Evolutionary conservation across 1,139 yeast species (phyloP).

Genomic region (Candida pseudoviswanathii): DNA sequence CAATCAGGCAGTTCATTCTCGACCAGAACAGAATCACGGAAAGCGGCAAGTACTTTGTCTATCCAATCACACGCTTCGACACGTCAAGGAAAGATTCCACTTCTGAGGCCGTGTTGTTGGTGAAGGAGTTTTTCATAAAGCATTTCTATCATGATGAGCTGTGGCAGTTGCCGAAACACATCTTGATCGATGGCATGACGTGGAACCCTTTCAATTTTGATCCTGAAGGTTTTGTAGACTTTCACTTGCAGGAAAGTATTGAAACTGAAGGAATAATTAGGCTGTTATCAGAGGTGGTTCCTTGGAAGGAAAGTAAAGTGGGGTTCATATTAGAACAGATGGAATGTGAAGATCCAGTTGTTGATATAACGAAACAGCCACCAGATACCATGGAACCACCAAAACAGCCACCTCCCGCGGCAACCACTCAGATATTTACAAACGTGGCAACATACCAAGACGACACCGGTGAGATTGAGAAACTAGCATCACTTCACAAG

Average conservation of each 20-base stretch:
- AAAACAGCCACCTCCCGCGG: neutral
- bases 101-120: neutral
- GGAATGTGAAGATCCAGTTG: neutral
- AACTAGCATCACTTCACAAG: slow-evolving; percentile 5
- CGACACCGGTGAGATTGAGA: slow-evolving; percentile 13
- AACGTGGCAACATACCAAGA: slow-evolving; percentile 14
- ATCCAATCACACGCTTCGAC: slow-evolving; percentile 9
- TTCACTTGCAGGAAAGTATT: slow-evolving; percentile 5
- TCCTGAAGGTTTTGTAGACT: slow-evolving; percentile 3
- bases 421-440: slow-evolving; percentile 1
- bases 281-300: neutral
- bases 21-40: slow-evolving; percentile 7
- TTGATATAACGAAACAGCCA: neutral
- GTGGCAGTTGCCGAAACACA: slow-evolving; percentile 11
- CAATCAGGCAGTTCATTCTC: slow-evolving; percentile 5
- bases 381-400: neutral
- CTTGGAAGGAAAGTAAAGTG: neutral
- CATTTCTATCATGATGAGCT: neutral
- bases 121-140: slow-evolving; percentile 1
- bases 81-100: neutral
- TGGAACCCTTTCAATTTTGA: slow-evolving; percentile 14
- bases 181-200: slow-evolving; percentile 10
- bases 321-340: neutral
- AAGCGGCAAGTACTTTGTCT: slow-evolving; percentile 12
- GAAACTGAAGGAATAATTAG: neutral